phyloP scores from a whole-genome alignment of 108 stramenopile genomes.

The Tribonema minus region DNA sequence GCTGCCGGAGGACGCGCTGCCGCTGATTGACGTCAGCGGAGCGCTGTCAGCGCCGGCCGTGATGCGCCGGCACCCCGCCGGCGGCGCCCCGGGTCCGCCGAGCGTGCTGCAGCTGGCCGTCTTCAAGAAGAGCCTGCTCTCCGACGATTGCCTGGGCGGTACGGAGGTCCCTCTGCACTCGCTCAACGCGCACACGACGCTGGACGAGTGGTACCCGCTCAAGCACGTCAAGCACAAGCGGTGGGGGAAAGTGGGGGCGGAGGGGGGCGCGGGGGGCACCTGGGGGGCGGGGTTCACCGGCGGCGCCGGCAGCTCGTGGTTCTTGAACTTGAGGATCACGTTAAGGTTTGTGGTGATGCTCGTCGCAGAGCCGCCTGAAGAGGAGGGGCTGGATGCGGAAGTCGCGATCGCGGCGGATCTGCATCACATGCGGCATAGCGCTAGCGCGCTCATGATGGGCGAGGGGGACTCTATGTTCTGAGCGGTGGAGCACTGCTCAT shows the following conservation, averaged over 20 bases:
- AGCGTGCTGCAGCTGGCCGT: slow-evolving; percentile 15
- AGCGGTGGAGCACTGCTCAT: too few relatives aligned
- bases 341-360: slow-evolving; percentile 20
- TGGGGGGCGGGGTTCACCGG: background rate
- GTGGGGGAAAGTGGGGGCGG: background rate
- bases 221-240: slow-evolving; percentile 32
- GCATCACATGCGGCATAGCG: too few relatives aligned
- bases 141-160: slow-evolving; percentile 35
- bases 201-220: slow-evolving; percentile 44
- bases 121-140: slow-evolving; percentile 27
- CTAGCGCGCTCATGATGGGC: too few relatives aligned
- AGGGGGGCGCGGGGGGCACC: background rate
- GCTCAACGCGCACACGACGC: slow-evolving; percentile 13
- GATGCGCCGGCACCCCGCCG: slow-evolving; percentile 3
- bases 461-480: too few relatives aligned
- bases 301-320: background rate
- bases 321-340: slow-evolving; percentile 19
- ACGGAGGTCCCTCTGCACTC: slow-evolving; percentile 31
- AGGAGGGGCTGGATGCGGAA: slow-evolving; percentile 1
- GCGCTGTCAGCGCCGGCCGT: slow-evolving; percentile 10
- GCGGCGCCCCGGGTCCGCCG: slow-evolving; percentile 3
- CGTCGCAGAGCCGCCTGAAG: slow-evolving; percentile 1
- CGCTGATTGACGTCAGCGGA: slow-evolving; percentile 12
- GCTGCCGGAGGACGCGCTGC: slow-evolving; percentile 32
- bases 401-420: too few relatives aligned